Percentiles rank a stretch among this genome's conserved stretches.
These are phyloP conservation scores for Sarocladium brachiariae DNA, from an alignment of 2,329 filamentous ascomycete species.

Conservation along the genomic window DNA sequence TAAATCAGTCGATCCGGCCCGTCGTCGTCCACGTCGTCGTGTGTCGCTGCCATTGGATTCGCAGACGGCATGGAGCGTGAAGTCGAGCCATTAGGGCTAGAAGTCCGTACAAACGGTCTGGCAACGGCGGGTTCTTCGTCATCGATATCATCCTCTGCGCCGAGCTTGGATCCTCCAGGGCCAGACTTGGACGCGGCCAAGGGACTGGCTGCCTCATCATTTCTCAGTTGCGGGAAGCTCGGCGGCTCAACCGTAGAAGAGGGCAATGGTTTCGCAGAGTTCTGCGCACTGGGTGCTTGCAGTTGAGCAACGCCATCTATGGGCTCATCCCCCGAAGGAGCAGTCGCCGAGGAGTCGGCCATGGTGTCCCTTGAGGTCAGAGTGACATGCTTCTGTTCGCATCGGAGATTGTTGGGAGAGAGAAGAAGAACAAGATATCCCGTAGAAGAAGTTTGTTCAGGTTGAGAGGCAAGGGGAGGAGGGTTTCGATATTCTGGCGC, in stretches of 20 bases:
- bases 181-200: slow-evolving; percentile 11
- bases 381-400: background rate
- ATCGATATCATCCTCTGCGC: slow-evolving; percentile 40
- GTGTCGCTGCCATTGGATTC: slow-evolving; percentile 8
- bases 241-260: slow-evolving; percentile 14
- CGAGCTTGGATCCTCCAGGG: background rate
- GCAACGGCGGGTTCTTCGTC: slow-evolving; percentile 53
- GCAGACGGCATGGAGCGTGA: slow-evolving; percentile 17
- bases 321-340: background rate
- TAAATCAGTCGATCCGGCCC: slow-evolving; percentile 35
- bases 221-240: slow-evolving; percentile 29
- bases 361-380: background rate
- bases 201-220: slow-evolving; percentile 25
- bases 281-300: background rate
- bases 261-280: slow-evolving; percentile 9
- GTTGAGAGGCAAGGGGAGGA: too few relatives aligned
- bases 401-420: too few relatives aligned
- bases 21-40: slow-evolving; percentile 24
- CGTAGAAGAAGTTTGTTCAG: too few relatives aligned
- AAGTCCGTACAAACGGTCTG: slow-evolving; percentile 49
- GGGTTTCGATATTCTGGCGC: too few relatives aligned
- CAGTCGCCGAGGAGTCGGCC: background rate
- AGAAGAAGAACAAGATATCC: too few relatives aligned
- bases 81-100: slow-evolving; percentile 39
- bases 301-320: background rate